phyloP scores from a whole-genome alignment of 345 rosid species.

The Populus davidiana region DNA sequence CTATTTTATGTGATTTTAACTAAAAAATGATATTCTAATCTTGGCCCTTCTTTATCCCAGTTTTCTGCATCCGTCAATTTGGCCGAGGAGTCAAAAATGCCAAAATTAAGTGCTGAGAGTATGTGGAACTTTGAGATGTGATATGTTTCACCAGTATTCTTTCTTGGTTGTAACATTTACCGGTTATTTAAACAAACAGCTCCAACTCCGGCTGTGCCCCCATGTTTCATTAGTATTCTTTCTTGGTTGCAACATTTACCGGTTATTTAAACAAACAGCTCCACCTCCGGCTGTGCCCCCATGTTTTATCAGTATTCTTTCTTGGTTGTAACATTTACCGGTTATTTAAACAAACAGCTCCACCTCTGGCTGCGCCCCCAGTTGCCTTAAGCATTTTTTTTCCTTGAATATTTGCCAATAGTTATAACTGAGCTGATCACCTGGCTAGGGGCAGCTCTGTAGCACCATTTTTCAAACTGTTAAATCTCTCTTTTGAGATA shows the following conservation, averaged over 20 bases:
- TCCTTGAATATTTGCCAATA: background rate
- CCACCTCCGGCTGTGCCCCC: background rate
- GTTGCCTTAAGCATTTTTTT: background rate
- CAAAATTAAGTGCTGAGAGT: conserved; percentile 68
- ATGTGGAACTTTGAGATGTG: conserved; percentile 75
- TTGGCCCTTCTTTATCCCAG: conserved; percentile 30
- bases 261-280: too few species aligned
- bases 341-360: too few species aligned
- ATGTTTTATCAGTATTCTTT: too few species aligned
- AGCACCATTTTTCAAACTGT: conserved; percentile 2
- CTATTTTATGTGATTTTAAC: background rate
- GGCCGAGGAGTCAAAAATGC: conserved; percentile 58
- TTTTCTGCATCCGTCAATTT: conserved; percentile 61
- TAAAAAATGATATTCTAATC: background rate
- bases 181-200: conserved; percentile 14
- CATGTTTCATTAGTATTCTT: too few species aligned
- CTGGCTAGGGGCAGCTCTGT: conserved; percentile 2
- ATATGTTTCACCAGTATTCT: conserved; percentile 4
- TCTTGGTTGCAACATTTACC: too few species aligned
- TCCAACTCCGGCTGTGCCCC: background rate
- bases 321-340: too few species aligned
- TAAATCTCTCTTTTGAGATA: conserved; percentile 3
- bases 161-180: conserved; percentile 4
- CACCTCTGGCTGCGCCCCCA: too few species aligned
- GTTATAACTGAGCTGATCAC: background rate